Conservation (phyloP, 345 rosid species). For the Geranium brycei region DNA sequence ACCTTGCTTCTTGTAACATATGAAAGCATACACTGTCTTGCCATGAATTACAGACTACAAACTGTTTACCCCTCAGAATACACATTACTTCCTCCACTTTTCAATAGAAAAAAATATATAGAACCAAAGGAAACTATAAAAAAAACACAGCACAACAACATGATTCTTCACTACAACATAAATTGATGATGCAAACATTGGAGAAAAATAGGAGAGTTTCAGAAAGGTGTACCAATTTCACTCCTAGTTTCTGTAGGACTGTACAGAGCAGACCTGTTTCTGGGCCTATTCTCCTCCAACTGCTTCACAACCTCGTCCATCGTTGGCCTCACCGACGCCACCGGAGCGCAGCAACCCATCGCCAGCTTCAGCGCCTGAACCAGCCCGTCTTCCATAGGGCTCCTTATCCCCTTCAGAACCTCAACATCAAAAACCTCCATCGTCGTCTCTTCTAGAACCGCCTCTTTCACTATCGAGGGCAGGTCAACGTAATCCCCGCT, state of each 20-base stretch:
- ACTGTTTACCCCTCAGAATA: no score
- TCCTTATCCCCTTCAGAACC: slow-evolving; percentile 70
- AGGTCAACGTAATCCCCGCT: slow-evolving; percentile 51
- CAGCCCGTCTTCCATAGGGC: slow-evolving; percentile 93
- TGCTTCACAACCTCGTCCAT: slow-evolving; percentile 98
- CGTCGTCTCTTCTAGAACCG: slow-evolving; percentile 89
- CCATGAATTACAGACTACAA: neutral
- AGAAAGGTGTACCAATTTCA: slow-evolving; percentile 72
- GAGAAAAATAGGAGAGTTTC: slow-evolving; percentile 14
- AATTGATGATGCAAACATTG: slow-evolving; percentile 6
- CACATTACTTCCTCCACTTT: neutral
- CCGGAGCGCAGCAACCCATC: slow-evolving; percentile 99
- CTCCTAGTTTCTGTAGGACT: slow-evolving; percentile 89
- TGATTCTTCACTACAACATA: neutral
- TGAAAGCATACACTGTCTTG: neutral
- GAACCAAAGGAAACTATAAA: no score
- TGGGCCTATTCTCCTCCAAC: slow-evolving; percentile 87
- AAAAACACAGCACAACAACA: neutral
- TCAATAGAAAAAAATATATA: neutral
- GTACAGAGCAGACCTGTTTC: slow-evolving; percentile 88
- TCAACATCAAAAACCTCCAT: slow-evolving; percentile 91
- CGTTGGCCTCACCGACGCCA: slow-evolving; percentile 72
- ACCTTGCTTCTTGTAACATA: no score
- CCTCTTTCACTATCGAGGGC: slow-evolving; percentile 82
- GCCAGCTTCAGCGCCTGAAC: slow-evolving; percentile 94